Evolutionary conservation across 768 basidiomycete species (phyloP), one percentile per base, ranked within the genome.

Genomic region (Rhizopogon roseolus): DNA sequence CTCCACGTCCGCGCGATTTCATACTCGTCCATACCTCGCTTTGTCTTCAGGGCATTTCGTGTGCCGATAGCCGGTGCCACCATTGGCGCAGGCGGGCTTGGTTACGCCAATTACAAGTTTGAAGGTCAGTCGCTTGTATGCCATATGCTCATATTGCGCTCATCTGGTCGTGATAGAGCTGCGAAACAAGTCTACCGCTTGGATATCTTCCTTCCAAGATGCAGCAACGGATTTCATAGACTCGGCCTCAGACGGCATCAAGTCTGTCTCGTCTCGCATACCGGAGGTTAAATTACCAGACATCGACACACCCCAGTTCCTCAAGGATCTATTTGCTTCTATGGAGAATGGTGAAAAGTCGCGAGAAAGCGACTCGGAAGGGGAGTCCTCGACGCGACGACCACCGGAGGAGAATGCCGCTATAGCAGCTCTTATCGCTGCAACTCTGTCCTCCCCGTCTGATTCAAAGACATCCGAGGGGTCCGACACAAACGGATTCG

Each of bases 31-130:
- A 88, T 97, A 56, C 94, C 94, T n/a, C 77, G 85, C 58, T 90
- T 96, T 59, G 82, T 96, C 42, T 84, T 87, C 0, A 80, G 92
- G 42, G 93, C 93, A 0, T 93, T 97, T 63, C 78, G 88, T 49
- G 84, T 97, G 1, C 94, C 94, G 27, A 79, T 93, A 55, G 93
- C 92, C 14, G 93, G 89, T 6, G 88, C 86, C 36, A 92, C 92
- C 1, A 81, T 95, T 25, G 95, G 95, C 4, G 94, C 89, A 0
- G 95, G 95, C 9, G 87, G 92, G 0, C 73, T 96, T 53, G 92
- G 91, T 5, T 98, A 97, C 71, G 95, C 93, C 19, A 94, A 96
- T 68, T 96, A 96, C 76, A 94, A 94, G 73, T 86, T 96, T 62
- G 95, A 98, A 76, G 92, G 95, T 93, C 56, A 59, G 80, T 70